These are phyloP conservation scores for Penicillium lividum DNA, from an alignment of 495 filamentous ascomycete species.

Conservation along the genomic window DNA sequence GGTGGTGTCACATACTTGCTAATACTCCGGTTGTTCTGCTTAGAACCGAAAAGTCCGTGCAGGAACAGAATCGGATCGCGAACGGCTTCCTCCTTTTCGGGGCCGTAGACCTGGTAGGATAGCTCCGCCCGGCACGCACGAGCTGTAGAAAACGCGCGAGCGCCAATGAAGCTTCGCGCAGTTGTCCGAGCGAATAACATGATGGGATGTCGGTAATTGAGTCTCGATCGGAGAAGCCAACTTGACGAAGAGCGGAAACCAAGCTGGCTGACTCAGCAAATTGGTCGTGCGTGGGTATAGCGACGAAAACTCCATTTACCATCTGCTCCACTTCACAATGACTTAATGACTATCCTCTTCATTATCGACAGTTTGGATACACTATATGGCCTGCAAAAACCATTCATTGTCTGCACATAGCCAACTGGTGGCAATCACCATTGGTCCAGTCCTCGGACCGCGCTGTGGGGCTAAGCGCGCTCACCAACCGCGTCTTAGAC, in stretches of 20 bases:
- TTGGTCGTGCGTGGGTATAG: not conserved
- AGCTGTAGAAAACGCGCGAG: conserved; percentile 42
- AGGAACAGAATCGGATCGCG: conserved; percentile 78
- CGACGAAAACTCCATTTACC: too few relatives aligned
- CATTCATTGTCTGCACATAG: not conserved
- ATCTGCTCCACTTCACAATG: too few relatives aligned
- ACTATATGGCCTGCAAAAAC: not conserved
- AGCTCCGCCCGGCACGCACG: conserved; percentile 32
- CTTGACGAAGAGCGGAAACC: not conserved
- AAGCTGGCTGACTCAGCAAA: not conserved
- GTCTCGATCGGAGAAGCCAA: not conserved
- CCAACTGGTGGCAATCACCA: too few relatives aligned
- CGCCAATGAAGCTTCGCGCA: conserved; percentile 15
- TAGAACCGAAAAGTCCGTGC: conserved; percentile 94
- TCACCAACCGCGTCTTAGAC: not conserved
- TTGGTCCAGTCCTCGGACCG: not conserved
- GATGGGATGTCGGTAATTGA: conserved; percentile 3
- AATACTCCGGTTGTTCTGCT: conserved; percentile 92
- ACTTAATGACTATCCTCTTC: too few relatives aligned
- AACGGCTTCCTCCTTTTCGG: conserved; percentile 35
- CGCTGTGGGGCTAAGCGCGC: not conserved
- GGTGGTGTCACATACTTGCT: conserved; percentile 74
- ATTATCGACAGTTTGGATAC: too few relatives aligned
- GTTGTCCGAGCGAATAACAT: conserved; percentile 28
- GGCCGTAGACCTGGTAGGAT: conserved; percentile 45